A percentile compares a stretch with the other conserved stretches of the same genome.
phyloP scores from a whole-genome alignment of 2,329 filamentous ascomycete species.

The Claviceps citrina region DNA sequence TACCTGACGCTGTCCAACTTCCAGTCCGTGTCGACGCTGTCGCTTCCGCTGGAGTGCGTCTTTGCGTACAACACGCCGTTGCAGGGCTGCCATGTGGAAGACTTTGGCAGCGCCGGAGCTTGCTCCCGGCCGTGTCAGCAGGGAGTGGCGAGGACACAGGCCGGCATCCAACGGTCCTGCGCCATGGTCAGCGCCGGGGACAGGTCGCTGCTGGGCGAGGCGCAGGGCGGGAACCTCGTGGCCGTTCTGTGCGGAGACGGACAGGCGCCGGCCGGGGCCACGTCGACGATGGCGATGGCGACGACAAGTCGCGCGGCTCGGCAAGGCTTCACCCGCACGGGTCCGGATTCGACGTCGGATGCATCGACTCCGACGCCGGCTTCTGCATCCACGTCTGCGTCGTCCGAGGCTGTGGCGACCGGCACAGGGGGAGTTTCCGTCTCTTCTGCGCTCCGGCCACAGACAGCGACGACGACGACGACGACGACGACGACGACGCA shows the following conservation, averaged over 20 bases:
- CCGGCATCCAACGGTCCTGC: constrained; percentile 16
- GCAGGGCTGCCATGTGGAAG: constrained; percentile 19
- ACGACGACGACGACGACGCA: neutral
- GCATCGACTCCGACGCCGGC: neutral
- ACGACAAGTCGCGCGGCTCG: neutral
- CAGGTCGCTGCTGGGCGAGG: constrained; percentile 22
- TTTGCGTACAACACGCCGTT: constrained; percentile 28
- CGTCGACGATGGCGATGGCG: neutral
- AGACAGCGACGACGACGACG: too few species aligned
- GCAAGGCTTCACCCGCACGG: constrained; percentile 1
- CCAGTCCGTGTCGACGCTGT: constrained; percentile 23
- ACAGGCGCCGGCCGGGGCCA: constrained; percentile 5
- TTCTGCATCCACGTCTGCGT: neutral
- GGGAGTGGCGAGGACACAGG: constrained; percentile 15
- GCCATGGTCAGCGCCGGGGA: constrained; percentile 10
- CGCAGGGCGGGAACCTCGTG: constrained; percentile 22
- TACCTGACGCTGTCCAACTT: constrained; percentile 24
- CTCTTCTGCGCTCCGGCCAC: too few species aligned
- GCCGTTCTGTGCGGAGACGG: constrained; percentile 18
- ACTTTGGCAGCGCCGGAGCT: constrained; percentile 19
- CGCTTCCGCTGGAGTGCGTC: constrained; percentile 23
- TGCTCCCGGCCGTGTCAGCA: constrained; percentile 25
- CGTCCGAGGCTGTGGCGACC: neutral
- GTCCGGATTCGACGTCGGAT: neutral
- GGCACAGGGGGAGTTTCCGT: too few species aligned